These are phyloP conservation scores for Podospora pseudopauciseta DNA, from an alignment of 495 filamentous ascomycete species.

Conservation along the genomic window DNA sequence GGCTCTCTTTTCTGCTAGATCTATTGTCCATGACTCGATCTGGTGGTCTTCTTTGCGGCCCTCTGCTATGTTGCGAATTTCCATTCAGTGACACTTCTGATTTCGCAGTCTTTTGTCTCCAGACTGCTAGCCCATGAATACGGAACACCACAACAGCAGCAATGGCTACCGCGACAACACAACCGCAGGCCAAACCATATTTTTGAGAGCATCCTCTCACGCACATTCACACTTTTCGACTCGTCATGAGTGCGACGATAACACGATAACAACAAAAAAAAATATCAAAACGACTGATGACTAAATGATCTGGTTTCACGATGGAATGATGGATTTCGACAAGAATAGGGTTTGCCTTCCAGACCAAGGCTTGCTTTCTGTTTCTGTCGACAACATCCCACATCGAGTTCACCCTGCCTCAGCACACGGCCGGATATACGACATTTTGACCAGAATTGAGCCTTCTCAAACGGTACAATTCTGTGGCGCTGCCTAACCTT, in stretches of 20 bases:
- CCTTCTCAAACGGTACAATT: not conserved
- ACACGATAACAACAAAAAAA: not conserved
- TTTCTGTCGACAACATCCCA: not conserved
- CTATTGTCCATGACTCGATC: not conserved
- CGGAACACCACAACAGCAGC: not conserved
- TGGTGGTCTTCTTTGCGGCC: not conserved
- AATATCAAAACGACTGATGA: not conserved
- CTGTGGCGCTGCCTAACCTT: not conserved
- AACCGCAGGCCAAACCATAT: not conserved
- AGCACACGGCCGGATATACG: not conserved
- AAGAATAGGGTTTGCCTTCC: not conserved
- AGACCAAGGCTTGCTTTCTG: not conserved
- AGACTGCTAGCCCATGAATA: not conserved
- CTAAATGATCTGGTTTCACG: not conserved
- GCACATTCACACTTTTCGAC: not conserved
- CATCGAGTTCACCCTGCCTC: not conserved
- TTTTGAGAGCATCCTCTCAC: not conserved
- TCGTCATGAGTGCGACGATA: not conserved
- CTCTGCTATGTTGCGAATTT: not conserved
- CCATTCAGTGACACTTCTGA: not conserved
- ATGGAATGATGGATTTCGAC: not conserved
- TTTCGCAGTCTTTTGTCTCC: not conserved
- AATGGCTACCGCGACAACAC: not conserved
- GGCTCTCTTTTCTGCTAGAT: not conserved
- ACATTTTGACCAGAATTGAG: not conserved